A percentile compares a stretch with the other conserved stretches of the same genome.
phyloP scores from a whole-genome alignment of 345 rosid genomes.

The Mercurialis annua region DNA sequence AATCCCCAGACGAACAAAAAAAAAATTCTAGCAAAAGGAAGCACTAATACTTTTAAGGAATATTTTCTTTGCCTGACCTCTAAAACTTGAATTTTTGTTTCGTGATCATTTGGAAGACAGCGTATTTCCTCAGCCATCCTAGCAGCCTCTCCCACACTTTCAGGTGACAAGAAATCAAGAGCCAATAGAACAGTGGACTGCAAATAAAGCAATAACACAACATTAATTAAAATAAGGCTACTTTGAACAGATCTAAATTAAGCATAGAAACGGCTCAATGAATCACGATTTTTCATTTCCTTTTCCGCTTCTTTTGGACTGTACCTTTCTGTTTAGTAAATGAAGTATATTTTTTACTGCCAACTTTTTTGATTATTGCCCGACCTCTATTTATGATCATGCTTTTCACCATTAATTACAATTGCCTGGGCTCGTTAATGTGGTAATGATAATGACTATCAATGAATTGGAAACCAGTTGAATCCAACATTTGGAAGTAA shows the following conservation, averaged over 20 bases:
- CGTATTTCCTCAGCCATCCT: constrained; percentile 79
- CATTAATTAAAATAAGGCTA: background rate
- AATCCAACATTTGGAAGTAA: constrained; percentile 7
- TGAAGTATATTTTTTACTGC: background rate
- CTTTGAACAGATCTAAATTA: background rate
- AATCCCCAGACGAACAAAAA: background rate
- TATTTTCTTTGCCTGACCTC: constrained; percentile 52
- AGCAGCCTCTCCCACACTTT: constrained; percentile 75
- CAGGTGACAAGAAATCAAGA: constrained; percentile 91
- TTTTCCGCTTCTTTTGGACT: background rate
- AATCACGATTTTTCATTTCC: background rate
- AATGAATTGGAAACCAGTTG: background rate
- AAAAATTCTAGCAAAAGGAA: constrained; percentile 10
- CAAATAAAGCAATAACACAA: constrained; percentile 14
- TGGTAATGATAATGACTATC: background rate
- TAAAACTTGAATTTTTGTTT: constrained; percentile 74
- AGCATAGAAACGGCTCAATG: background rate
- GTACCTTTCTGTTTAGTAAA: background rate
- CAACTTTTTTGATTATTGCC: background rate
- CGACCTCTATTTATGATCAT: too few species aligned
- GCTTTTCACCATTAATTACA: background rate
- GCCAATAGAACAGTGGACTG: constrained; percentile 92
- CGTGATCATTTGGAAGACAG: constrained; percentile 81
- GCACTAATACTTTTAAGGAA: constrained; percentile 19
- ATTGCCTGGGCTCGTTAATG: background rate